Conservation (phyloP, 768 basidiomycete species). For the Psilocybe azurescens region DNA sequence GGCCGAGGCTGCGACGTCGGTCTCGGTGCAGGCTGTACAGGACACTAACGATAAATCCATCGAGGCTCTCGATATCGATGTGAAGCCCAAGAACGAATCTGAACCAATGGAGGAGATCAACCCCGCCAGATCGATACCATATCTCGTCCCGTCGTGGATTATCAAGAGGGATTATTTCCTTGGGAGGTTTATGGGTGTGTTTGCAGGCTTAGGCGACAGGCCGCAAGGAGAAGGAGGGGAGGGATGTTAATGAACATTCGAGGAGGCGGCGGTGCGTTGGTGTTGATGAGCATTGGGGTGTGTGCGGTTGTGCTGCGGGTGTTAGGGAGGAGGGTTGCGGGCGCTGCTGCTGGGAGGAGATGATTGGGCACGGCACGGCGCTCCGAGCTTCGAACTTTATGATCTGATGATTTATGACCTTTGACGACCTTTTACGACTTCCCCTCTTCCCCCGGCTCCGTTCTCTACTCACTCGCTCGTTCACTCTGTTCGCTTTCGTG, state of each 20-base stretch:
- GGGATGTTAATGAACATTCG: not conserved
- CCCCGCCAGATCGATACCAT: conserved; percentile 4
- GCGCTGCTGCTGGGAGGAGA: conserved; percentile 4
- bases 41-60: not conserved
- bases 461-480: no score
- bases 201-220: not conserved
- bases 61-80: conserved; percentile 17
- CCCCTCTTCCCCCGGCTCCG: no score
- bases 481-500: no score
- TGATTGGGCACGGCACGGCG: not conserved
- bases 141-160: conserved; percentile 9
- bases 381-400: no score
- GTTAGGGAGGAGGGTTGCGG: conserved; percentile 10
- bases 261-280: conserved; percentile 25
- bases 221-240: not conserved
- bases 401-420: no score
- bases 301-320: conserved; percentile 28
- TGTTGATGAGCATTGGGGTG: conserved; percentile 31
- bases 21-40: not conserved
- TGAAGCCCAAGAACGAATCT: conserved; percentile 15
- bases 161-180: conserved; percentile 24
- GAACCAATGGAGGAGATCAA: not conserved
- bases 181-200: conserved; percentile 18
- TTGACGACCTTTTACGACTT: no score
- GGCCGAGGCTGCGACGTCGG: not conserved